phyloP scores from a whole-genome alignment of 1,139 yeast genomes.

The Yamadazyma jaroonii region DNA sequence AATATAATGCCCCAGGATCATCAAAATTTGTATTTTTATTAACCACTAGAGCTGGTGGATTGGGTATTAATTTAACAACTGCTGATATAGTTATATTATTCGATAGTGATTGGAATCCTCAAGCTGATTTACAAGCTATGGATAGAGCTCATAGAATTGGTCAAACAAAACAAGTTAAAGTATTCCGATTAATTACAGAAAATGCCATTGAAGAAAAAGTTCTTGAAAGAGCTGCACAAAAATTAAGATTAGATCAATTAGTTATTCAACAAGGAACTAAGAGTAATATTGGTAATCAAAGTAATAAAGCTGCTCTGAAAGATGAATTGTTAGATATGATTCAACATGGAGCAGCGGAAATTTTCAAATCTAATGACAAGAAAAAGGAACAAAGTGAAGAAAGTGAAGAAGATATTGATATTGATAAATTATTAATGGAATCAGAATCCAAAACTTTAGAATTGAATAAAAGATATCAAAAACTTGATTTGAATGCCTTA shows the following conservation, averaged over 20 bases:
- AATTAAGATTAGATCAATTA: slow-evolving; percentile 71
- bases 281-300: slow-evolving; percentile 37
- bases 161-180: slow-evolving; percentile 77
- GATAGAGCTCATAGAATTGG: slow-evolving; percentile 88
- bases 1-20: slow-evolving; percentile 67
- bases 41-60: slow-evolving; percentile 86
- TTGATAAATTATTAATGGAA: slow-evolving; percentile 56
- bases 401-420: slow-evolving; percentile 50
- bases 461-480: slow-evolving; percentile 60
- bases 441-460: slow-evolving; percentile 65
- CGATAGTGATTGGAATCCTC: slow-evolving; percentile 88
- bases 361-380: slow-evolving; percentile 33
- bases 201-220: slow-evolving; percentile 82
- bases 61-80: slow-evolving; percentile 74
- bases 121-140: slow-evolving; percentile 86
- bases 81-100: slow-evolving; percentile 73
- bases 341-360: slow-evolving; percentile 73
- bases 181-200: slow-evolving; percentile 72
- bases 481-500: slow-evolving; percentile 69
- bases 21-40: slow-evolving; percentile 67
- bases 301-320: slow-evolving; percentile 50
- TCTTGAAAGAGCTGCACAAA: slow-evolving; percentile 76
- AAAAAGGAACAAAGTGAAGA: slow-evolving; percentile 22
- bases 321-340: slow-evolving; percentile 77
- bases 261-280: slow-evolving; percentile 74